Conservation (phyloP, 2,329 filamentous ascomycete genomes). For the Botrytis pseudocinerea region DNA sequence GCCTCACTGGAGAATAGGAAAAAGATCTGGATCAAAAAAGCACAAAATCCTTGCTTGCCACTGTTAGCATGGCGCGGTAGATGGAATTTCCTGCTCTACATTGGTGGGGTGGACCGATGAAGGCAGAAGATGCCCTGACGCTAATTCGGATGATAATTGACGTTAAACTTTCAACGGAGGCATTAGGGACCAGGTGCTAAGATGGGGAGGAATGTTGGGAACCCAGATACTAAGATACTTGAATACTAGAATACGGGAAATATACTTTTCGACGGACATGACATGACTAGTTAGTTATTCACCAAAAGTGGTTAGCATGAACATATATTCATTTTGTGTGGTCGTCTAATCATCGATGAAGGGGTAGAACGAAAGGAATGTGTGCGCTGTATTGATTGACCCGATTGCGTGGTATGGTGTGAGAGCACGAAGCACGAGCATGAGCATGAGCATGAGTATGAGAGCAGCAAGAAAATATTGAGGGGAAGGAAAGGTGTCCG, state of each 20-base stretch:
- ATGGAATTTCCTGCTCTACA: neutral
- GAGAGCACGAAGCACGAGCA: conserved; percentile 10
- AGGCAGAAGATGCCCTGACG: conserved; percentile 14
- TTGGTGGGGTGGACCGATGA: conserved; percentile 20
- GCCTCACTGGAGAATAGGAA: conserved; percentile 18
- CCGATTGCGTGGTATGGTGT: conserved; percentile 16
- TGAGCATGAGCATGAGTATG: neutral
- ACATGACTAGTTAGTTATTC: conserved; percentile 9
- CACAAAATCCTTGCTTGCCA: conserved; percentile 16
- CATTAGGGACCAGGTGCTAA: neutral
- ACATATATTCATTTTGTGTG: neutral
- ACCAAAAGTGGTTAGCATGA: neutral
- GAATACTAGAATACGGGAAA: neutral
- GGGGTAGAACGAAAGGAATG: neutral
- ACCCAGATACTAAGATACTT: neutral
- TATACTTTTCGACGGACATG: neutral
- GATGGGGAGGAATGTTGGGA: neutral
- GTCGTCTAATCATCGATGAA: neutral
- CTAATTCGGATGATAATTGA: neutral
- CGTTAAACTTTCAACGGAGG: conserved; percentile 10
- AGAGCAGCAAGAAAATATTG: neutral
- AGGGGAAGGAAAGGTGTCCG: neutral
- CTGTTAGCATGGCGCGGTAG: conserved; percentile 2
- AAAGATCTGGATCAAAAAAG: conserved; percentile 17
- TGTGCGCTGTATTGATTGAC: neutral